Base-by-base conservation (phyloP, 2,329 filamentous ascomycete genomes). In the Monilinia fructigena region DNA sequence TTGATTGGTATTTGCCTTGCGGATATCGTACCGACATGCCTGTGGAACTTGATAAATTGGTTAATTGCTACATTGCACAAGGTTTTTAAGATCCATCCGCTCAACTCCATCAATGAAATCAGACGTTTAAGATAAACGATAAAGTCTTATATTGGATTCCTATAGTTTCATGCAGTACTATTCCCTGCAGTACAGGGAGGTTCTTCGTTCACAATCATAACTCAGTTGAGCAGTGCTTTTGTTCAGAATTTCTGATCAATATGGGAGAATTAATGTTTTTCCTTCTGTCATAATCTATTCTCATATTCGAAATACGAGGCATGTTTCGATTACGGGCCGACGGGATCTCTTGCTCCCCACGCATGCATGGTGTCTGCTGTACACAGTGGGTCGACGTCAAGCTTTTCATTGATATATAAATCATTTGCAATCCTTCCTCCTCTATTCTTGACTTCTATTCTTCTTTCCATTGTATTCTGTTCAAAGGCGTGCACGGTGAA, bases 1-100 rank as follows among this genome's bases (percentile, higher is more conserved):
- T 50, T 26, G 8, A 65, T 65, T 65, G n/a, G 31, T 35, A 35
- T 35, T 2, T 35, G 31, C 31, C 31, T 35, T 61, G 12, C 63
- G 63, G 63, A 45, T 60, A 45, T 45, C 55, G 45, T 60, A 61
- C 63, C 63, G 63, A 26, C n/a, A 50, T 45, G 45, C 63, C 63
- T 45, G 55, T 60, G 35, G 23, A 60, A 31, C 48, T 26, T 28
- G 14, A 58, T n/a, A 20, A 2, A 65, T 65, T 18, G 23, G 31
- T 40, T 65, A 35, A 52, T 42, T 3, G 18, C n/a, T n/a, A 45
- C 45, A 50, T 40, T 26, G 20, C 28, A 28, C 4, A 42, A 23
- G 58, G 28, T 16, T 42, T 5, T 35, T 1, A 35, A 35, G 31
- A 35, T 35, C 63, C 23, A 65, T 31, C 16, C 31, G n/a, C 11